Conservation (phyloP, 495 filamentous ascomycete genomes). For the Penicilliopsis zonata region DNA sequence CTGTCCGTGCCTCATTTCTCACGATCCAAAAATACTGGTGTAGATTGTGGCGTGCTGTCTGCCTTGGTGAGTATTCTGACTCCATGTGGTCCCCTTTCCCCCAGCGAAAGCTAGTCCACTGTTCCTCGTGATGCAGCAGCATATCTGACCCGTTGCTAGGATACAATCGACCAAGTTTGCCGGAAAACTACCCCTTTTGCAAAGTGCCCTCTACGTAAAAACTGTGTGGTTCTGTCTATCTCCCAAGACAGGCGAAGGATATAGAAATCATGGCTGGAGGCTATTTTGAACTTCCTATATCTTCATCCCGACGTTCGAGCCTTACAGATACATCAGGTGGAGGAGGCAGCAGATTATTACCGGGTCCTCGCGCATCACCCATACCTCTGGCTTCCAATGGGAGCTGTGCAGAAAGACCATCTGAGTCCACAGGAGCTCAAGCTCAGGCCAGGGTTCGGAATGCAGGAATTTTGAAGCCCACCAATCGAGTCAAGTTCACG, state of each 20-base stretch:
- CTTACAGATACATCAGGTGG: constrained; percentile 14
- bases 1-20: constrained; percentile 5
- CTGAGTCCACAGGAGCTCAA: constrained; percentile 11
- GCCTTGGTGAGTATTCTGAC: neutral
- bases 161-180: neutral
- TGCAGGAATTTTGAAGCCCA: constrained; percentile 28
- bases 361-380: constrained; percentile 17
- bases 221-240: no score
- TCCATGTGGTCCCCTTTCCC: constrained; percentile 1
- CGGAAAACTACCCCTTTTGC: neutral
- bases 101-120: neutral
- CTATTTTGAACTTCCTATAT: constrained; percentile 26
- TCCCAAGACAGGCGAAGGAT: no score
- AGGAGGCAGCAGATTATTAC: constrained; percentile 12
- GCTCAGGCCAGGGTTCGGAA: constrained; percentile 26
- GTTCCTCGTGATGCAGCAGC: neutral
- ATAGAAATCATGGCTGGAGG: constrained; percentile 33
- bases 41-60: neutral
- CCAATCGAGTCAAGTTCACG: constrained; percentile 28
- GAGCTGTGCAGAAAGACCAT: constrained; percentile 6
- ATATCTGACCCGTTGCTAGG: constrained; percentile 1
- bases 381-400: constrained; percentile 11
- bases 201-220: neutral
- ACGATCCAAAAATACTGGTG: neutral
- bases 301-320: constrained; percentile 18